A percentile compares a stretch with the other conserved stretches of the same genome.
phyloP scores from a whole-genome alignment of 78 protist genomes.

The Monosiga brevicollis region DNA sequence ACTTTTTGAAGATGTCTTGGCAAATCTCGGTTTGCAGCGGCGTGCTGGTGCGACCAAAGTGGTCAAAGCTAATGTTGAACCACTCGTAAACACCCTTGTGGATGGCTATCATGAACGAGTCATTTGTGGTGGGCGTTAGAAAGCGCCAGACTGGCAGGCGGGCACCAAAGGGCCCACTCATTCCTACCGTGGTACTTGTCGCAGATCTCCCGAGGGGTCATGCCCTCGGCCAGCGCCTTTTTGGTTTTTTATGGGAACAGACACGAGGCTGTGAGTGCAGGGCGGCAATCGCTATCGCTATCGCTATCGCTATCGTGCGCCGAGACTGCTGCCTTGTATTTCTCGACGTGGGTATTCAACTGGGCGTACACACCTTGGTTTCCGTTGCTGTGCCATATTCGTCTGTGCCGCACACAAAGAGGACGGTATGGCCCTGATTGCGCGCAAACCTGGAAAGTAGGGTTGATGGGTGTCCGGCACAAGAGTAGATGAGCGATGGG shows the following conservation, averaged over 20 bases:
- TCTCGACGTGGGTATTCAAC: background rate
- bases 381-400: constrained; percentile 86
- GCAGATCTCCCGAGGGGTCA: constrained; percentile 68
- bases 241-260: no score
- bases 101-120: background rate
- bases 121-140: background rate
- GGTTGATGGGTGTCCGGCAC: background rate
- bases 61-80: constrained; percentile 75
- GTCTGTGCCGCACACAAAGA: constrained; percentile 84
- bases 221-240: constrained; percentile 51
- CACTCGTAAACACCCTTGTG: constrained; percentile 70
- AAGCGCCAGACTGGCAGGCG: background rate
- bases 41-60: constrained; percentile 77
- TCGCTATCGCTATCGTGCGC: no score
- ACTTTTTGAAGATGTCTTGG: constrained; percentile 65
- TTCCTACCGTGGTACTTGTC: constrained; percentile 61
- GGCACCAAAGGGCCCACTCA: no score
- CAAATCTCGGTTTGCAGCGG: constrained; percentile 58
- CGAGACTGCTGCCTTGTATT: no score
- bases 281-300: no score
- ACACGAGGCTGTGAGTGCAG: no score
- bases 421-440: constrained; percentile 50
- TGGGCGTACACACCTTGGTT: constrained; percentile 18
- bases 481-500: background rate
- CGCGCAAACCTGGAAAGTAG: constrained; percentile 26